These are phyloP conservation scores for Exophiala alcalophila DNA, from an alignment of 2,329 filamentous ascomycete genomes.

Conservation along the genomic window DNA sequence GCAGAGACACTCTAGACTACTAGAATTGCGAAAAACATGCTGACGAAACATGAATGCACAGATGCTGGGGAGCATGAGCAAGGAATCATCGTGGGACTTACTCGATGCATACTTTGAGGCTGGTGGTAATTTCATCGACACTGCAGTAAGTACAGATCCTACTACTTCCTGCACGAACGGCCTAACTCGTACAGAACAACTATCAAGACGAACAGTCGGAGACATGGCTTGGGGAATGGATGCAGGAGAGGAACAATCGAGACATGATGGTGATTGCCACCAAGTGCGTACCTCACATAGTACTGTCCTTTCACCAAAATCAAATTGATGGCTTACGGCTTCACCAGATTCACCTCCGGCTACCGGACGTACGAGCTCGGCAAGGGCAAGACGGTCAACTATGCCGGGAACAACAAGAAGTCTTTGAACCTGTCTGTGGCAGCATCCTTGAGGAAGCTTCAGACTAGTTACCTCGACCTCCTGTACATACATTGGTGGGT, in stretches of 20 bases:
- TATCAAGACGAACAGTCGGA: slow-evolving; percentile 66
- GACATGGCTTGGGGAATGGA: slow-evolving; percentile 62
- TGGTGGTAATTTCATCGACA: slow-evolving; percentile 73
- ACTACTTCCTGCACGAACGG: slow-evolving; percentile 65
- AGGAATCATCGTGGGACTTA: slow-evolving; percentile 61
- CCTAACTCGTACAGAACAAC: slow-evolving; percentile 61
- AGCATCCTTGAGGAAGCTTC: slow-evolving; percentile 35
- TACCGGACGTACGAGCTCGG: slow-evolving; percentile 36
- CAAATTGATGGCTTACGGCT: slow-evolving; percentile 34
- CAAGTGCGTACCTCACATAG: slow-evolving; percentile 41
- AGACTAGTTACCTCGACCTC: slow-evolving; percentile 39
- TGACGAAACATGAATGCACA: slow-evolving; percentile 28
- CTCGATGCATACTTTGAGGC: slow-evolving; percentile 63
- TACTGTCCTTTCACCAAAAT: not conserved
- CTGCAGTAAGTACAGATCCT: slow-evolving; percentile 49
- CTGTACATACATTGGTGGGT: slow-evolving; percentile 51
- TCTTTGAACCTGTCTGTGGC: slow-evolving; percentile 33
- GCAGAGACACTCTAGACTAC: no score
- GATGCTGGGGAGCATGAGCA: slow-evolving; percentile 63
- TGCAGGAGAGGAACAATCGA: slow-evolving; percentile 41
- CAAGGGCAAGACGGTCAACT: slow-evolving; percentile 41
- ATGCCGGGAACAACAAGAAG: slow-evolving; percentile 40
- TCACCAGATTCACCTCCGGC: slow-evolving; percentile 44
- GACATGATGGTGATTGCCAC: slow-evolving; percentile 57
- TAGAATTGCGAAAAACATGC: not conserved